Percentiles rank a stretch among this genome's conserved stretches.
Evolutionary conservation across 352 stramenopile species (phyloP).

Genomic region (Pythium insidiosum): DNA sequence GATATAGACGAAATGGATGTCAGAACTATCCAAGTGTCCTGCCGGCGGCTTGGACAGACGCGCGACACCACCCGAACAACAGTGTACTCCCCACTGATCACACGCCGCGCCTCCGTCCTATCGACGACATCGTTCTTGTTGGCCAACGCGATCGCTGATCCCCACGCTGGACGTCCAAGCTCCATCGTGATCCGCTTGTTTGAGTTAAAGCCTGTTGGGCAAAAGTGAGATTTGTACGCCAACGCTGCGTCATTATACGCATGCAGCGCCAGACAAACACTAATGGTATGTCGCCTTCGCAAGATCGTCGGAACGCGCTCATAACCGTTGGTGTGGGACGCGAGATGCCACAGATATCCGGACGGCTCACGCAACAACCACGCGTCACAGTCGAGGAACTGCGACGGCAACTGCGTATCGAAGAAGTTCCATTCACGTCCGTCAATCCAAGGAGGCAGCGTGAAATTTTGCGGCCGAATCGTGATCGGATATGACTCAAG

Average conservation of each 20-base stretch:
- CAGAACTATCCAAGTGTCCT: conserved; percentile 35
- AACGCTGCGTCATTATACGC: conserved; percentile 66
- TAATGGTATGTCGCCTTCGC: conserved; percentile 65
- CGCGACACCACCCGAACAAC: not conserved
- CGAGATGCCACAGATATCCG: conserved; percentile 58
- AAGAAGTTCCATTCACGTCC: conserved; percentile 72
- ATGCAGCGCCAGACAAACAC: conserved; percentile 50
- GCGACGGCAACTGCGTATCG: conserved; percentile 35
- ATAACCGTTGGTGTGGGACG: conserved; percentile 63
- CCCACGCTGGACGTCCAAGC: conserved; percentile 25
- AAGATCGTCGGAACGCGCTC: conserved; percentile 75
- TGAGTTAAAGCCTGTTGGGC: conserved; percentile 56
- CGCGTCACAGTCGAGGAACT: conserved; percentile 69
- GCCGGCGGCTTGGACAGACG: conserved; percentile 7
- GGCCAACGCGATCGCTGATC: conserved; percentile 39
- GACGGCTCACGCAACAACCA: conserved; percentile 55
- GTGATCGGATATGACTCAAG: conserved; percentile 71
- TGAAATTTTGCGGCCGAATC: conserved; percentile 64
- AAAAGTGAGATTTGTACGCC: conserved; percentile 41
- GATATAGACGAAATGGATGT: conserved; percentile 73
- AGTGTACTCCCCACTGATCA: conserved; percentile 1
- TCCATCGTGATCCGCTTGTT: conserved; percentile 66
- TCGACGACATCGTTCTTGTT: conserved; percentile 18
- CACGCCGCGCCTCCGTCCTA: conserved; percentile 8
- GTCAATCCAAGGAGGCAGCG: conserved; percentile 70